Percentiles rank a stretch among this genome's conserved stretches.
Evolutionary conservation across 2,329 filamentous ascomycete species (phyloP).

Genomic region (Aspergillus bombycis): DNA sequence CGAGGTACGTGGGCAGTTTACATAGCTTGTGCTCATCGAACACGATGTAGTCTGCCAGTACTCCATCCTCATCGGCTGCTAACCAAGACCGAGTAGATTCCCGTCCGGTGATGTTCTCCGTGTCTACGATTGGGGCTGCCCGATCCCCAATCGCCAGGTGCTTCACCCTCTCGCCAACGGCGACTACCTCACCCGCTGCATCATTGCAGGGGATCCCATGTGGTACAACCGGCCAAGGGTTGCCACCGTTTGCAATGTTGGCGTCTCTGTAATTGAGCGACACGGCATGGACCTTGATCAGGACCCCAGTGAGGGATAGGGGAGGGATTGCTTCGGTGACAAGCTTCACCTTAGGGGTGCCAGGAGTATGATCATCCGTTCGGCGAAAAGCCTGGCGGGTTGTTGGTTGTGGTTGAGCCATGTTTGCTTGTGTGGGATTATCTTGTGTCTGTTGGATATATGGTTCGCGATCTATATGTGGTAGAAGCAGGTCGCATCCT

Average conservation of each 20-base stretch:
- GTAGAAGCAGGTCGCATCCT: too few species aligned
- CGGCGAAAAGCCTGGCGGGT: constrained; percentile 34
- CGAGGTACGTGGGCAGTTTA: constrained; percentile 42
- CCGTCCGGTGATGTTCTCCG: constrained; percentile 44
- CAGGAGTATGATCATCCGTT: constrained; percentile 37
- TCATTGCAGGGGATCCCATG: constrained; percentile 45
- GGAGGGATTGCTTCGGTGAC: constrained; percentile 37
- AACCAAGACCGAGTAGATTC: constrained; percentile 46
- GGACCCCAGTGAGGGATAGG: constrained; percentile 32
- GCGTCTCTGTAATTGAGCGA: constrained; percentile 31
- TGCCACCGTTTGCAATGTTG: constrained; percentile 34
- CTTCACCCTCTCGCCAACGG: constrained; percentile 40
- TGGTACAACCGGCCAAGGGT: constrained; percentile 44
- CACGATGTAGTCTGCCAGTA: constrained; percentile 46
- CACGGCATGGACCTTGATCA: constrained; percentile 28
- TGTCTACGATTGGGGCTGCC: constrained; percentile 44
- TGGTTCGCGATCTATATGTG: too few species aligned
- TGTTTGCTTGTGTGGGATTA: not conserved
- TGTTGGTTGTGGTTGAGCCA: constrained; percentile 6
- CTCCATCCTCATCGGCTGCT: constrained; percentile 50
- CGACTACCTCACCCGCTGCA: constrained; percentile 46
- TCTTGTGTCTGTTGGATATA: too few species aligned
- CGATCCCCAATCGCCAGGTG: constrained; percentile 39
- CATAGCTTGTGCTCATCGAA: constrained; percentile 44
- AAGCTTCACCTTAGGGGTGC: constrained; percentile 38